Percentiles rank a stretch among this genome's conserved stretches.
These are phyloP conservation scores for Groenewaldozyma auringiensis DNA, from an alignment of 1,139 yeast species.

Conservation along the genomic window DNA sequence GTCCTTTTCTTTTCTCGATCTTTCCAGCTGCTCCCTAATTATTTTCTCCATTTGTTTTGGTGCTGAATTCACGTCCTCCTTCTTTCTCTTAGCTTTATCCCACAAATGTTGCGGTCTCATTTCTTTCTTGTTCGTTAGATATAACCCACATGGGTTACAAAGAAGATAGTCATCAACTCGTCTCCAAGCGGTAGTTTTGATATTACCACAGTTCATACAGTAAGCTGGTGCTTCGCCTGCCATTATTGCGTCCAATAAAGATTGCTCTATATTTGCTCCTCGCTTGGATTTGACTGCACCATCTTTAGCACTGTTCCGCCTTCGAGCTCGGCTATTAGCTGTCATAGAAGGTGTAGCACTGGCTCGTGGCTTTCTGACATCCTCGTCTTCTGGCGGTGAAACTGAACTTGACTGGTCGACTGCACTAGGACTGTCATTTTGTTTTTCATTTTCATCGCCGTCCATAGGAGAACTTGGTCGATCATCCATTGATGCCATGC, in stretches of 20 bases:
- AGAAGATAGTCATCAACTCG: constrained; percentile 18
- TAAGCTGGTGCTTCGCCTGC: constrained; percentile 22
- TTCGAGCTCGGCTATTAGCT: not conserved
- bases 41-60: not conserved
- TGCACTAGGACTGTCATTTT: not conserved
- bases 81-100: constrained; percentile 16
- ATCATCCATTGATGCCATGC: not conserved
- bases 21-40: not conserved
- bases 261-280: constrained; percentile 14
- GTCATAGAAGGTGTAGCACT: too few species aligned
- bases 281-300: constrained; percentile 1
- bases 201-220: constrained; percentile 34
- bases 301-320: not conserved
- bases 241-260: constrained; percentile 16
- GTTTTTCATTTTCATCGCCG: not conserved
- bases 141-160: constrained; percentile 36
- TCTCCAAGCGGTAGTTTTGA: constrained; percentile 33
- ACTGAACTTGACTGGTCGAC: not conserved
- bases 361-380: not conserved
- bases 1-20: not conserved
- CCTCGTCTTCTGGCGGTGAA: not conserved
- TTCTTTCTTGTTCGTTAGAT: constrained; percentile 25
- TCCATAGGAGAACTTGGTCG: not conserved
- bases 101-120: constrained; percentile 31
- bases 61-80: constrained; percentile 6